Conservation (phyloP, 805 yeast species). For the Candida silvicultrix region DNA sequence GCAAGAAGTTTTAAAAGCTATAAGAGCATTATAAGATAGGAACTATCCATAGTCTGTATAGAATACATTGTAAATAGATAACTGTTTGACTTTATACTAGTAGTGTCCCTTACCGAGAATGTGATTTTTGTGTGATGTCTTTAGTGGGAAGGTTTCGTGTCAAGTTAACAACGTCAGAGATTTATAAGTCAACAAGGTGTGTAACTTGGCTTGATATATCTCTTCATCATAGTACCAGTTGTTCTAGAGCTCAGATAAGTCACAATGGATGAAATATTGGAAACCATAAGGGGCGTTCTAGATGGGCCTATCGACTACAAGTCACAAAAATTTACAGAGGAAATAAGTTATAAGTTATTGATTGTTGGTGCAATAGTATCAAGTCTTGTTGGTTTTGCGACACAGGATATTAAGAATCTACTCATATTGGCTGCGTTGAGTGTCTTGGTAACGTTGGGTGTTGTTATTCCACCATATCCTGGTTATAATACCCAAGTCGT, state of each 20-base stretch:
- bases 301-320: constrained; percentile 16
- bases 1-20: constrained; percentile 11
- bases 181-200: too few relatives aligned
- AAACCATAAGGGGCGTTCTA: constrained; percentile 3
- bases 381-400: constrained; percentile 6
- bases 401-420: constrained; percentile 5
- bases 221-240: too few relatives aligned
- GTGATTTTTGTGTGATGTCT: background rate
- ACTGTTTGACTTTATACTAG: background rate
- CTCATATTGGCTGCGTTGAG: constrained; percentile 1
- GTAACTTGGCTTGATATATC: too few relatives aligned
- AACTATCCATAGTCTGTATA: too few relatives aligned
- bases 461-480: constrained; percentile 16
- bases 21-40: constrained; percentile 8
- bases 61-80: background rate
- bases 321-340: constrained; percentile 10
- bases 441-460: constrained; percentile 2
- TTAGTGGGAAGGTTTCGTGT: too few relatives aligned
- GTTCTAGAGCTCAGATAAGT: too few relatives aligned
- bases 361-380: constrained; percentile 6
- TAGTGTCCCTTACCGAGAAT: background rate
- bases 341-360: constrained; percentile 2
- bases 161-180: too few relatives aligned
- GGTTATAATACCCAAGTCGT: constrained; percentile 6
- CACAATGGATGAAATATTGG: background rate